Percentiles rank a stretch among this genome's conserved stretches.
These are phyloP conservation scores for Roridomyces roridus DNA, from an alignment of 768 basidiomycete species.

Conservation along the genomic window DNA sequence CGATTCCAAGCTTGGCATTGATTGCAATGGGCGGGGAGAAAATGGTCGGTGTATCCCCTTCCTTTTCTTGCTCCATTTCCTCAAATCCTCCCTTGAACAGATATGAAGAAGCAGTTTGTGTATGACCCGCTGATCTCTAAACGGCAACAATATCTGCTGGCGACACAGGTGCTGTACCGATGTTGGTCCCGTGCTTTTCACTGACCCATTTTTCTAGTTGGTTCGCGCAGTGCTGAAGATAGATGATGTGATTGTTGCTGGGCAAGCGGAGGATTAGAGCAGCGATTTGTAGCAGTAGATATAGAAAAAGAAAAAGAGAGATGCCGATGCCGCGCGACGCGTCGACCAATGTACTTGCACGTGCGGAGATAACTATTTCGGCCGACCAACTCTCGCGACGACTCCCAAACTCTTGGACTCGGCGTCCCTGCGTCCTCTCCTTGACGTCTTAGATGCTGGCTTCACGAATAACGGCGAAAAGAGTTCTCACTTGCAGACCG, in stretches of 20 bases:
- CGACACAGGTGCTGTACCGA: conserved; percentile 78
- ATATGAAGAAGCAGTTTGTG: conserved; percentile 98
- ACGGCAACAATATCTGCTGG: conserved; percentile 94
- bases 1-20: conserved; percentile 89
- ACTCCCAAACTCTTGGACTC: neutral
- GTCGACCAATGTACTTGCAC: too few species aligned
- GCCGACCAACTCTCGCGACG: too few species aligned
- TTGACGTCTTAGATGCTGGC: conserved; percentile 5
- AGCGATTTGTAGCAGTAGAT: conserved; percentile 11
- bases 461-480: conserved; percentile 5
- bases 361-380: neutral
- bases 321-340: too few species aligned
- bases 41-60: conserved; percentile 67
- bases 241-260: conserved; percentile 81
- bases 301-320: too few species aligned
- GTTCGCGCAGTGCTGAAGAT: conserved; percentile 90
- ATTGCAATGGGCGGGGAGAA: conserved; percentile 85
- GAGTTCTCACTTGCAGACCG: conserved; percentile 4
- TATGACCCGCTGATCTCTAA: conserved; percentile 98
- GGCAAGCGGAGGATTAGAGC: conserved; percentile 69
- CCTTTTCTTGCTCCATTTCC: neutral
- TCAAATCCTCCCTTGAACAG: conserved; percentile 48
- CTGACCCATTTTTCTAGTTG: conserved; percentile 50
- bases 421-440: neutral
- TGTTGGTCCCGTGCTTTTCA: neutral